phyloP scores from a whole-genome alignment of 208 protist genomes.

The Naegleria gruberi region DNA sequence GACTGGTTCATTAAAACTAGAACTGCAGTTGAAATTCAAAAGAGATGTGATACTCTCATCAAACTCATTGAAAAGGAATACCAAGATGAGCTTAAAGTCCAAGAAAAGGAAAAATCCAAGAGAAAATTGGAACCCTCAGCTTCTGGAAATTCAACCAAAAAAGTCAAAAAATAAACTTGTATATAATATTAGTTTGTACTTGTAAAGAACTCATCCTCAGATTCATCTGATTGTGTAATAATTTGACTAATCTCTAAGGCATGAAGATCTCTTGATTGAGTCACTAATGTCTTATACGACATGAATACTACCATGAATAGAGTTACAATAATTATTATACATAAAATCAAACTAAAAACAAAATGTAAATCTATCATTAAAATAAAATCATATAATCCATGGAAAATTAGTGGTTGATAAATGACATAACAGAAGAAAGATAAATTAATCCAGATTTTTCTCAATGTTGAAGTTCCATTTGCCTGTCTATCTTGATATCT shows the following conservation, averaged over 20 bases:
- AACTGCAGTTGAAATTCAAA: slow-evolving; percentile 15
- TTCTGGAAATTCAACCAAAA: neutral
- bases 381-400: slow-evolving; percentile 20
- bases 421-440: neutral
- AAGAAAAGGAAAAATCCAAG: neutral
- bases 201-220: neutral
- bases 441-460: neutral
- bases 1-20: slow-evolving; percentile 23
- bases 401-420: neutral
- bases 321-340: neutral
- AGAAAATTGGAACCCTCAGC: neutral
- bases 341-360: neutral
- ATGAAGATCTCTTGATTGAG: neutral
- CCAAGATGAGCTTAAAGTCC: neutral
- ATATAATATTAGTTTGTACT: neutral
- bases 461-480: neutral
- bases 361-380: neutral
- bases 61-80: slow-evolving; percentile 21
- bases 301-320: neutral
- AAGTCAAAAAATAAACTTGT: neutral
- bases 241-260: neutral
- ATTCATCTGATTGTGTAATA: neutral
- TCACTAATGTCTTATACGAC: neutral
- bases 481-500: neutral
- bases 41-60: slow-evolving; percentile 13